A percentile compares a stretch with the other conserved stretches of the same genome.
Evolutionary conservation across 305 asterid genomes (phyloP).

Genomic region (Solanum chacoense): DNA sequence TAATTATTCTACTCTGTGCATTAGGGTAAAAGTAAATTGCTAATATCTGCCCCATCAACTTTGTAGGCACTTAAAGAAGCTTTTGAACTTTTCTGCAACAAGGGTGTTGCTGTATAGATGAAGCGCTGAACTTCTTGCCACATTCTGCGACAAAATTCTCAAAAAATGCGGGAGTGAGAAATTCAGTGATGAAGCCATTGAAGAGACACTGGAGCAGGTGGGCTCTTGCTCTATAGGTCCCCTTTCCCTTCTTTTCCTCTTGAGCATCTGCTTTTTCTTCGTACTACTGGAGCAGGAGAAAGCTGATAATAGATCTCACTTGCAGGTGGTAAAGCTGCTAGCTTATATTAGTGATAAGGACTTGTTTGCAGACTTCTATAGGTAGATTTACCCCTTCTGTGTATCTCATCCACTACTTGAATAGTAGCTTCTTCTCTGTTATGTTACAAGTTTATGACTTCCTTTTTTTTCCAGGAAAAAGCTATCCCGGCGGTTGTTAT

Average conservation of each 20-base stretch:
- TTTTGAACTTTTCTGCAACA: slow-evolving; percentile 84
- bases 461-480: slow-evolving; percentile 49
- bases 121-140: slow-evolving; percentile 88
- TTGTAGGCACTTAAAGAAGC: slow-evolving; percentile 91
- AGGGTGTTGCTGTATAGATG: slow-evolving; percentile 94
- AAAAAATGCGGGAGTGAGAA: slow-evolving; percentile 86
- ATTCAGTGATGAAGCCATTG: slow-evolving; percentile 92
- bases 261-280: neutral
- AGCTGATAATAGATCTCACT: slow-evolving; percentile 1
- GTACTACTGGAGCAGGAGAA: neutral
- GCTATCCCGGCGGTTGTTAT: slow-evolving; percentile 81
- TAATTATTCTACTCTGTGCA: neutral
- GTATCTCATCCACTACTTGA: neutral
- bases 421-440: neutral
- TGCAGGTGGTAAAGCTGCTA: slow-evolving; percentile 86
- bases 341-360: slow-evolving; percentile 94
- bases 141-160: slow-evolving; percentile 90
- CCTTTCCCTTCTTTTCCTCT: neutral
- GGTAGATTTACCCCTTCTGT: slow-evolving; percentile 26
- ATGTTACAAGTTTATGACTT: neutral
- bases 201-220: slow-evolving; percentile 95
- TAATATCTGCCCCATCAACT: slow-evolving; percentile 2
- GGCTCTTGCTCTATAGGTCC: neutral
- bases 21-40: neutral
- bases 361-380: slow-evolving; percentile 85